Base-by-base conservation (phyloP, 805 yeast species). In the Blastobotrys parvus region DNA sequence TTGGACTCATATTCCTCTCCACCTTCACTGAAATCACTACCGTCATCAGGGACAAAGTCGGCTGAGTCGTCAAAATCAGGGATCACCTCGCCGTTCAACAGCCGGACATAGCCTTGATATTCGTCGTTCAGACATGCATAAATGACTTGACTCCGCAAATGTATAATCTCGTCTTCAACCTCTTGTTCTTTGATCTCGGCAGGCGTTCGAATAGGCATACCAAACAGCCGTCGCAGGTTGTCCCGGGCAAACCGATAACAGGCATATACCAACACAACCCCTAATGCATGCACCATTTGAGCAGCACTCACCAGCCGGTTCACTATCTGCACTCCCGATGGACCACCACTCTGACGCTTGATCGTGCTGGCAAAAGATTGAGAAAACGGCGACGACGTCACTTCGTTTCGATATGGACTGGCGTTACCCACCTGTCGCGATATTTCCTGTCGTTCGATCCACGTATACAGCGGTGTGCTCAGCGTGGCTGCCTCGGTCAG, bases 401-500 rank as follows among this genome's bases (percentile, higher is more conserved):
- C 94, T 59, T 84, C 94, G 62, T 85, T 89, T 21, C 27, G 18
- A 21, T 50, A 44, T 13, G 47, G 48, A 21, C 18, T 36, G 29
- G 23, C 38, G 13, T 16, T 13, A 20, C 21, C 21, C 17, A n/a
- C 8, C 13, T 34, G 27, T 19, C 27, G 13, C 18, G 18, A 25
- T 23, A 5, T 42, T n/a, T 27, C 27, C 27, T 15, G 33, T 27
- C 7, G 45, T 41, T 77, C 82, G 16, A 80, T 46, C 75, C 80
- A 82, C 0, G 84, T 80, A 11, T 65, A 59, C 8, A 58, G 56
- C n/a, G 75, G 75, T n/a, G 72, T 56, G 0, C 60, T 56, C 2
- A 82, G 63, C 13, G 68, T 56, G 20, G 77, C 64, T 23, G 74
- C 64, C 53, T 82, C 87, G 39, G 75, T 71, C 33, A 79, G 71